Conservation (phyloP, 1,284 basidiomycete genomes). For the Pyrrhoderma noxium region DNA sequence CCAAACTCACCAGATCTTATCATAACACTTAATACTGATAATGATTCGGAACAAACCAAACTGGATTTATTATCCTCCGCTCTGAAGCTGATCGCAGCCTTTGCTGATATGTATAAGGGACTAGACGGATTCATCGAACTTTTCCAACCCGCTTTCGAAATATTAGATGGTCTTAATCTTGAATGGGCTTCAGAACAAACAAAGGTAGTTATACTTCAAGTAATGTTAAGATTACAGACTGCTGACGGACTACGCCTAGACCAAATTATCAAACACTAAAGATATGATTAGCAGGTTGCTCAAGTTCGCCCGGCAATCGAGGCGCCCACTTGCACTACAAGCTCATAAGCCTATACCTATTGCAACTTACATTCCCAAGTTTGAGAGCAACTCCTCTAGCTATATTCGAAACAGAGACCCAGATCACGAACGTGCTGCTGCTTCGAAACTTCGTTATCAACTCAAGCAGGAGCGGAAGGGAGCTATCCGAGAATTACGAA, state of each 20-base stretch:
- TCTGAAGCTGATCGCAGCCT: conserved; percentile 58
- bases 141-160: conserved; percentile 57
- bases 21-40: conserved; percentile 28
- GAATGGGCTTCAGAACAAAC: conserved; percentile 3
- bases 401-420: conserved; percentile 84
- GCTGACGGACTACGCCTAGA: conserved; percentile 30
- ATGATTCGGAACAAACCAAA: conserved; percentile 46
- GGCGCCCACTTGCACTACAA: conserved; percentile 81
- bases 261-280: conserved; percentile 33
- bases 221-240: background rate
- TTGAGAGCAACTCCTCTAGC: conserved; percentile 79
- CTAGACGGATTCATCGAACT: conserved; percentile 81
- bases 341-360: conserved; percentile 96
- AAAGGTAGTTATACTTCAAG: conserved; percentile 4
- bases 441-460: conserved; percentile 79
- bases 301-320: conserved; percentile 64
- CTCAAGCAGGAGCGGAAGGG: conserved; percentile 97
- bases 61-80: conserved; percentile 56
- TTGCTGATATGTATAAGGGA: conserved; percentile 69
- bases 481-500: conserved; percentile 92
- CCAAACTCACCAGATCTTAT: conserved; percentile 42
- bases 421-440: conserved; percentile 85
- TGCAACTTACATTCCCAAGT: conserved; percentile 88
- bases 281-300: conserved; percentile 56
- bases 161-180: conserved; percentile 50